Evolutionary conservation across 2,329 filamentous ascomycete genomes (phyloP).

Genomic region (Erysiphe neolycopersici): DNA sequence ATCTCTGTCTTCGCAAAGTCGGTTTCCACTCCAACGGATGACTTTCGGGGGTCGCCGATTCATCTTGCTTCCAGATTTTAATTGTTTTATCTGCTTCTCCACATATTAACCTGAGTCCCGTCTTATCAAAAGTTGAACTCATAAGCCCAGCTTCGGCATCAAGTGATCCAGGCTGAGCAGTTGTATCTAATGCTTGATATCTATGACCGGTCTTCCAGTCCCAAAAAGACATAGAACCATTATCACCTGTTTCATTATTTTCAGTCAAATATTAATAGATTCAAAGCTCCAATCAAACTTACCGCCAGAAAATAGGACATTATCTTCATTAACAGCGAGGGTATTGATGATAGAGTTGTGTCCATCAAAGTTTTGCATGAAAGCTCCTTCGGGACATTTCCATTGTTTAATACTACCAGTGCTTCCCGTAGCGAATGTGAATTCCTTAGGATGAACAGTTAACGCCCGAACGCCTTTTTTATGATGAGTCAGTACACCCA

Average conservation of each 20-base stretch:
- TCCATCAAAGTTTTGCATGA: slow-evolving; percentile 97
- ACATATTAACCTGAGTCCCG: slow-evolving; percentile 67
- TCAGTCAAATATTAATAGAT: no score
- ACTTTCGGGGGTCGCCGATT: slow-evolving; percentile 67
- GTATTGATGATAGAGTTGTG: slow-evolving; percentile 95
- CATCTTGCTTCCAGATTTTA: slow-evolving; percentile 93
- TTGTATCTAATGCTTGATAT: slow-evolving; percentile 74
- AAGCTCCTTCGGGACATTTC: slow-evolving; percentile 93
- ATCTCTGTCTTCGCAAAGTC: slow-evolving; percentile 50
- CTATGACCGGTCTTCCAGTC: slow-evolving; percentile 94
- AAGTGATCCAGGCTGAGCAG: slow-evolving; percentile 76
- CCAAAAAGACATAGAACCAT: slow-evolving; percentile 93
- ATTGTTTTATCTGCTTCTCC: slow-evolving; percentile 97
- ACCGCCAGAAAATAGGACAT: slow-evolving; percentile 76
- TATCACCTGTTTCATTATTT: slow-evolving; percentile 25
- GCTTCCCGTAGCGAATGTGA: slow-evolving; percentile 83
- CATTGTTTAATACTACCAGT: slow-evolving; percentile 95
- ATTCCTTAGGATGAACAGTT: slow-evolving; percentile 67
- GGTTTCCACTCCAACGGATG: slow-evolving; percentile 88
- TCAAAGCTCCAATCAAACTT: slow-evolving; percentile 1
- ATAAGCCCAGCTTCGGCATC: slow-evolving; percentile 91
- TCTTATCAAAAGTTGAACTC: slow-evolving; percentile 76
- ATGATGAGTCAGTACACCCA: slow-evolving; percentile 90
- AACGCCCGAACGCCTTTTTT: slow-evolving; percentile 87
- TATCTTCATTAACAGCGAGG: slow-evolving; percentile 75